These are phyloP conservation scores for Mortierella sp. DNA, from an alignment of 371 early-diverging fungal genomes.

Conservation along the genomic window DNA sequence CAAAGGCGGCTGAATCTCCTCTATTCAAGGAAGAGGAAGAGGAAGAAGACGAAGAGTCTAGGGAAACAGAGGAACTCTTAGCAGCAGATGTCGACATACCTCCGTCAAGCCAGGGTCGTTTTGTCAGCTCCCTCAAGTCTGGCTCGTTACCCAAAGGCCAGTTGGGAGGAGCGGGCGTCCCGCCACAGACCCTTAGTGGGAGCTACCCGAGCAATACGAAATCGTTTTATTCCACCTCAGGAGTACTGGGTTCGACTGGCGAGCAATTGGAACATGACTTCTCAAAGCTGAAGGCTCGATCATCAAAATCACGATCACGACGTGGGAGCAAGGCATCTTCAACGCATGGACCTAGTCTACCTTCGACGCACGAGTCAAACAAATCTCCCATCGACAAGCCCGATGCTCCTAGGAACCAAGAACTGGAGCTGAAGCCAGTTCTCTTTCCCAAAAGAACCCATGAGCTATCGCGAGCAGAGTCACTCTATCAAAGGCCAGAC, in stretches of 20 bases:
- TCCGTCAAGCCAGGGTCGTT: too few relatives aligned
- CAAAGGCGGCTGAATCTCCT: conserved; percentile 37
- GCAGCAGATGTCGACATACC: conserved; percentile 6
- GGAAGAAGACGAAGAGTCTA: conserved; percentile 25
- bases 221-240: too few relatives aligned
- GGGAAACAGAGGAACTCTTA: conserved; percentile 45
- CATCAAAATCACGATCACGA: conserved; percentile 5
- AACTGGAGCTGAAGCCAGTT: conserved; percentile 34
- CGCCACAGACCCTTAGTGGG: too few relatives aligned
- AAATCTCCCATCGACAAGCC: neutral
- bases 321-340: conserved; percentile 23
- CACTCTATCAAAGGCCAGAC: neutral
- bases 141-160: too few relatives aligned
- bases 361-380: neutral
- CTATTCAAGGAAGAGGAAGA: conserved; percentile 38
- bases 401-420: neutral
- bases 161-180: too few relatives aligned
- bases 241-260: too few relatives aligned
- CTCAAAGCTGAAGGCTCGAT: conserved; percentile 11
- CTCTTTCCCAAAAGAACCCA: conserved; percentile 24
- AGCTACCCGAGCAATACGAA: too few relatives aligned
- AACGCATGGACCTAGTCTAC: conserved; percentile 14
- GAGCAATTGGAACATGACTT: too few relatives aligned
- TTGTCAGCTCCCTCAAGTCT: too few relatives aligned
- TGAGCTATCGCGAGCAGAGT: neutral